Evolutionary conservation across 371 early-diverging fungal genomes (phyloP).

Genomic region (Cladochytrium tenue): DNA sequence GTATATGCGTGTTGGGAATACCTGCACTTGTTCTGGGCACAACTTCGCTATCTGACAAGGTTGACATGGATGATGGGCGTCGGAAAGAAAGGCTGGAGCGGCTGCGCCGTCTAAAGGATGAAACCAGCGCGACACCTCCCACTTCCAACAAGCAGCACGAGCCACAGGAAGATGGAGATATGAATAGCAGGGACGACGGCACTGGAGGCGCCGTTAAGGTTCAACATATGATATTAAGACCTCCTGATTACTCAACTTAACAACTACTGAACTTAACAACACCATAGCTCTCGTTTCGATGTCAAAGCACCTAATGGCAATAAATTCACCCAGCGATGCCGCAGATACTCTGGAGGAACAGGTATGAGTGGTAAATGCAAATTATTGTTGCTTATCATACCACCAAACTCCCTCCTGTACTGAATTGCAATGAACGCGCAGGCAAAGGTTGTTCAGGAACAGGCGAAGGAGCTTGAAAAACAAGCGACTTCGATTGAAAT

Average conservation of each 20-base stretch:
- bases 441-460: constrained; percentile 14
- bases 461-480: constrained; percentile 18
- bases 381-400: too few relatives aligned
- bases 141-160: neutral
- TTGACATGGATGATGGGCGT: neutral
- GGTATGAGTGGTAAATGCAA: too few relatives aligned
- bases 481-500: constrained; percentile 10
- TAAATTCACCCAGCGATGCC: neutral
- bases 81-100: constrained; percentile 19
- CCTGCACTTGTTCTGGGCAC: too few relatives aligned
- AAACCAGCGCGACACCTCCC: constrained; percentile 1
- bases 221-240: neutral
- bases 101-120: constrained; percentile 20
- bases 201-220: neutral
- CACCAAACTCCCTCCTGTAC: neutral
- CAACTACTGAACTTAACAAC: too few relatives aligned
- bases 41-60: too few relatives aligned
- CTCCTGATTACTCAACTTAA: neutral
- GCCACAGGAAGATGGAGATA: neutral
- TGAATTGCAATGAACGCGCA: neutral
- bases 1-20: too few relatives aligned
- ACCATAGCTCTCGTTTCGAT: neutral
- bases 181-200: neutral
- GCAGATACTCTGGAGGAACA: constrained; percentile 14
- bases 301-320: neutral